Evolutionary conservation across 805 yeast genomes (phyloP), one percentile per base, ranked within the genome.

Genomic region (Yamadazyma sp.): DNA sequence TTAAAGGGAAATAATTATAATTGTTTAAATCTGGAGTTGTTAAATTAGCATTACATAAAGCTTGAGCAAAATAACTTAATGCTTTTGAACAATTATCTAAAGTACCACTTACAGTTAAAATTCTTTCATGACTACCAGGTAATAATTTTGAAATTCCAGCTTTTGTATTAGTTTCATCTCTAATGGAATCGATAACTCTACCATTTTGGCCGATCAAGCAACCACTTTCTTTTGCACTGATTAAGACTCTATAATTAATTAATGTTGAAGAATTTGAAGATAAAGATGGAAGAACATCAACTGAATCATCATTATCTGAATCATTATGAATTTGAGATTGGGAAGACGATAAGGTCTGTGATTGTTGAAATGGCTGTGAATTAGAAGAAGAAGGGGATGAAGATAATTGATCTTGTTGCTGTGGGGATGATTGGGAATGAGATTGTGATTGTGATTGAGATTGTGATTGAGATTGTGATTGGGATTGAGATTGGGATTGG

Each of bases 171-270:
- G 91, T 84, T 39, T 75, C 75, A 32, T 77, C 86, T 45, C 96
- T 72, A 30, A 88, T 76, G 23, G 75, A 70, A 36, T 88, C 83
- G 41, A 88, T 87, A 36, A 82, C 82, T 32, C 73, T 69, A 30
- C 96, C 96, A 45, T 77, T 82, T 46, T 83, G 83, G 35, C 96
- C 96, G 48, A 88, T 88, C 43, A 88, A 77, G 42, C 87, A 84
- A 12, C 96, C 96, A 9, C 95, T 89, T 58, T 88, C 96, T 53
- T 82, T 83, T 36, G 88, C 76, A 2, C 93, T 79, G 13, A 88
- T 83, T 19, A 88, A 69, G 1, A 86, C 74, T 40, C 88, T 45
- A 48, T 52, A 59, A 47, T 58, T 65, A 36, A 66, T 62, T 30
- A 61, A 53, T 5, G 69, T 61, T 3, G 58, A 45, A 5, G 57